These are phyloP conservation scores for Helianthus tuberosus DNA, from an alignment of 129 eudicot species.

Conservation along the genomic window DNA sequence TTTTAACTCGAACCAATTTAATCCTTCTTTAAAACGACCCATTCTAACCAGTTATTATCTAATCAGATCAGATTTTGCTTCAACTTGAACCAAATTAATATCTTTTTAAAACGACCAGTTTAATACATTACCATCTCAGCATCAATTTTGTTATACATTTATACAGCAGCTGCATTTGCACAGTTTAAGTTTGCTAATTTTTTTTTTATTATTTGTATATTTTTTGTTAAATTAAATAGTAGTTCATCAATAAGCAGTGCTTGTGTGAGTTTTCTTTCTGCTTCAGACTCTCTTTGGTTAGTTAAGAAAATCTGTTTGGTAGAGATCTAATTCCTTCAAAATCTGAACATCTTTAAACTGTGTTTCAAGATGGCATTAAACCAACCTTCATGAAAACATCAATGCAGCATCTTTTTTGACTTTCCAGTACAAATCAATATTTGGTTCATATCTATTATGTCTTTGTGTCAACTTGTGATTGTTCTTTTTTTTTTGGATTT, in stretches of 20 bases:
- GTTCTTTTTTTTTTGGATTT: too few relatives aligned
- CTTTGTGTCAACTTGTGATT: neutral
- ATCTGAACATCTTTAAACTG: neutral
- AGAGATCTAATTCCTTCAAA: constrained; percentile 1
- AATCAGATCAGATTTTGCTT: too few relatives aligned
- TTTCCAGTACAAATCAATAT: constrained; percentile 26
- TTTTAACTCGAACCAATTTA: too few relatives aligned
- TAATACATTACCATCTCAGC: too few relatives aligned
- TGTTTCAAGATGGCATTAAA: constrained; percentile 32
- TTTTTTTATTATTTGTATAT: neutral
- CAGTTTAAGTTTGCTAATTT: neutral
- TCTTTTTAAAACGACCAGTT: too few relatives aligned
- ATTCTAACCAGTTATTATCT: too few relatives aligned
- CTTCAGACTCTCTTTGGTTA: constrained; percentile 31
- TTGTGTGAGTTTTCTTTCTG: constrained; percentile 19
- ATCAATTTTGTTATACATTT: too few relatives aligned
- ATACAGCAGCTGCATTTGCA: neutral
- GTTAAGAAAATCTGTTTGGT: constrained; percentile 27
- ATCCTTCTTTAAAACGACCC: too few relatives aligned
- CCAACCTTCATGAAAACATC: constrained; percentile 20
- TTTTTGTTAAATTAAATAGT: neutral
- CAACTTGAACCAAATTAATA: too few relatives aligned
- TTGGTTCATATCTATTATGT: constrained; percentile 16
- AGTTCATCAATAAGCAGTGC: neutral
- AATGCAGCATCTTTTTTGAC: constrained; percentile 31